A percentile compares a stretch with the other conserved stretches of the same genome.
These are phyloP conservation scores for Cyclotella atomus DNA, from an alignment of 108 stramenopile species.

Conservation along the genomic window DNA sequence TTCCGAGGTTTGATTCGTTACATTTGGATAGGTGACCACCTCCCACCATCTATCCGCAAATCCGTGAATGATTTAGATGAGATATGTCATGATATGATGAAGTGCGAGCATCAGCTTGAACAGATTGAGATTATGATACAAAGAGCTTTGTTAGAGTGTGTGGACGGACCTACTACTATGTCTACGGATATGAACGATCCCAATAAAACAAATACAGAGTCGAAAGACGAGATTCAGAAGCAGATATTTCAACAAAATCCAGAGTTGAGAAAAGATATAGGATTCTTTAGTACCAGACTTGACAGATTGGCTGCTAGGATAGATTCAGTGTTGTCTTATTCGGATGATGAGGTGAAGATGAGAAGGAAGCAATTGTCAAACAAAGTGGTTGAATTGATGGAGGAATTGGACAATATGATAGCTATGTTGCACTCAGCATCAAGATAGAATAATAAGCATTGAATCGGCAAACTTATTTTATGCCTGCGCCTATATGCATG, in stretches of 20 bases:
- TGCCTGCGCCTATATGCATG: no score
- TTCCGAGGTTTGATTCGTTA: constrained; percentile 30
- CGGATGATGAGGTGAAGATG: constrained; percentile 38
- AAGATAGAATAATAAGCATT: no score
- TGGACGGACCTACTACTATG: constrained; percentile 25
- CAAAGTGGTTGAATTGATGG: constrained; percentile 42
- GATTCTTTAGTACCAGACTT: constrained; percentile 28
- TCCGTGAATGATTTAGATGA: constrained; percentile 49
- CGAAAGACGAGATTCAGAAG: constrained; percentile 13
- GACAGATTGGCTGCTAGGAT: constrained; percentile 37
- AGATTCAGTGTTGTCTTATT: constrained; percentile 40
- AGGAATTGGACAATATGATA: constrained; percentile 36
- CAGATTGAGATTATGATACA: constrained; percentile 40
- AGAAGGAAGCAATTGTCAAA: constrained; percentile 42
- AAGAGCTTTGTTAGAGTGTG: constrained; percentile 38
- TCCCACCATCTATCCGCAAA: constrained; percentile 48
- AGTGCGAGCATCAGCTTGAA: constrained; percentile 35
- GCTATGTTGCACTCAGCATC: constrained; percentile 3
- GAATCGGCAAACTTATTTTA: no score
- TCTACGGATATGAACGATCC: not conserved
- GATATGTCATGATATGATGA: constrained; percentile 31
- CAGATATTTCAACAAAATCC: constrained; percentile 40
- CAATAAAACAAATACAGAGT: not conserved
- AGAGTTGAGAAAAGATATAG: constrained; percentile 37
- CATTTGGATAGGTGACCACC: constrained; percentile 44